Evolutionary conservation across 2,329 filamentous ascomycete species (phyloP).

Genomic region (Fusarium ramigenum): DNA sequence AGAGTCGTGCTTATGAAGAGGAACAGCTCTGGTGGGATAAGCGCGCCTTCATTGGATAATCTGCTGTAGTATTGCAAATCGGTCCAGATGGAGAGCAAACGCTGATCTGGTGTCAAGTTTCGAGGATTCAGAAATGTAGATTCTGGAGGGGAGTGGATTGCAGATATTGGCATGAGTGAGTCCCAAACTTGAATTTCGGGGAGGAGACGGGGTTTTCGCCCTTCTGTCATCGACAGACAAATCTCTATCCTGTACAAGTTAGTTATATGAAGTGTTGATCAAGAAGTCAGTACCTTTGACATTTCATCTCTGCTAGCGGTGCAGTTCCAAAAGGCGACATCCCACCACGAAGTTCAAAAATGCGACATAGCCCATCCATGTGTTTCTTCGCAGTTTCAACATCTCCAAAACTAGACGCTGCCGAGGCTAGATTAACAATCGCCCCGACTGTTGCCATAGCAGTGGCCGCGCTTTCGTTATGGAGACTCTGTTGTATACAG

Average conservation of each 20-base stretch:
- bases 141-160: fast-evolving
- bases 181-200: background rate
- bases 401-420: background rate
- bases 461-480: fast-evolving
- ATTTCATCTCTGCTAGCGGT: background rate
- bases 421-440: background rate
- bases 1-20: background rate
- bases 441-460: background rate
- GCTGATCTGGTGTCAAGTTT: fast-evolving
- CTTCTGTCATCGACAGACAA: background rate
- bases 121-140: fast-evolving
- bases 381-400: background rate
- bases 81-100: fast-evolving
- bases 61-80: background rate
- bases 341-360: background rate
- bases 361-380: background rate
- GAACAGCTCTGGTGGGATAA: background rate
- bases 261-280: fast-evolving
- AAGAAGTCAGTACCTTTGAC: fast-evolving
- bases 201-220: background rate
- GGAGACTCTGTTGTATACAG: background rate
- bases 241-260: background rate
- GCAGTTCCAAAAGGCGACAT: background rate
- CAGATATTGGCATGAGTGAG: background rate
- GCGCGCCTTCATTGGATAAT: fast-evolving